Evolutionary conservation across 495 filamentous ascomycete species (phyloP), one percentile per base, ranked within the genome.

Genomic region (Daldinia bambusicola): DNA sequence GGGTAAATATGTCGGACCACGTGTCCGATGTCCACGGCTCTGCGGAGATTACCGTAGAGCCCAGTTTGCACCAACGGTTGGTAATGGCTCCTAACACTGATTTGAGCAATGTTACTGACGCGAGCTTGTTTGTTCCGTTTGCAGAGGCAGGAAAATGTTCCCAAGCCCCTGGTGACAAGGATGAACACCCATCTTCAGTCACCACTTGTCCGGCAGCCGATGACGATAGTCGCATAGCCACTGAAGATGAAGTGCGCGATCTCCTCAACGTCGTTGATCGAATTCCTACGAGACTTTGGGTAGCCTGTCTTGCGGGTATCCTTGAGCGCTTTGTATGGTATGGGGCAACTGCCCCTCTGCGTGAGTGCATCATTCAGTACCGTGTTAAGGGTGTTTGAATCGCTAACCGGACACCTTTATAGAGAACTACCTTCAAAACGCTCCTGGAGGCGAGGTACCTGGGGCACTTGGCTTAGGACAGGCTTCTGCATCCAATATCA

Each of bases 391-490:
- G n/a, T 37, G 16, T 31, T 16, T 31, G n/a, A 13, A 34, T 45
- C 2, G 38, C 57, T 67, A 12, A 67, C 50, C 18, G 7, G 48
- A 41, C 26, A 26, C 3, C 3, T 41, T 51, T n/a, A 14, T 3
- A 70, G 61, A 70, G 22, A 66, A 70, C 20, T 70, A 70, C 40
- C 37, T 70, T 18, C 67, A 70, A 41, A 65, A 70, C 13, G 55
- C 26, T 8, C 55, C 61, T 18, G 61, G 55, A 5, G 55, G 50
- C 40, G 37, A 53, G 26, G 37, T 65, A n/a, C 67, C 67, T 8
- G 61, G 67, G 13, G 67, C 55, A 13, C 30, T 70, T 1, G 67
- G 61, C 5, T 32, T 70, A 13, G 16, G 56, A 10, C 67, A 70
- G 55, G 61, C 67, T 2, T 34, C 67, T 9, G 67, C 67, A 5